phyloP scores from a whole-genome alignment of 768 basidiomycete species.

The Suillus decipiens region DNA sequence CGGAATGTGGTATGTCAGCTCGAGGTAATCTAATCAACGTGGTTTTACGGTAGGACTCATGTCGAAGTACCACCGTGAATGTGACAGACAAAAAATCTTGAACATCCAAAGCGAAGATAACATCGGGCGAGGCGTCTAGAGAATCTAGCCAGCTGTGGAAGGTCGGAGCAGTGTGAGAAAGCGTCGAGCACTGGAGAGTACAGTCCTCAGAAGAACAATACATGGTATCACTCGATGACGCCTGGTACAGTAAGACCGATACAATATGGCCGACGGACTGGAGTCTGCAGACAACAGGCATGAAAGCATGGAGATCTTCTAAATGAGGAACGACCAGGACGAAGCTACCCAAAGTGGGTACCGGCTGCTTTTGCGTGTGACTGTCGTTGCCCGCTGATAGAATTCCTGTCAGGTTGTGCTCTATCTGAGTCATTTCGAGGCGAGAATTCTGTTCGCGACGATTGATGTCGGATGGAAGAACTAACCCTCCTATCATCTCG shows the following conservation, averaged over 20 bases:
- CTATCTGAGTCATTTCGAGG: not conserved
- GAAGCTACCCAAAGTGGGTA: slow-evolving; percentile 27
- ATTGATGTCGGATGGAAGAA: slow-evolving; percentile 27
- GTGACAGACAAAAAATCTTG: slow-evolving; percentile 27
- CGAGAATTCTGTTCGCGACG: slow-evolving; percentile 10
- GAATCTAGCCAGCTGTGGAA: slow-evolving; percentile 35
- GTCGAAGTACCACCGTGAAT: slow-evolving; percentile 21
- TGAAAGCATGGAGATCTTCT: slow-evolving; percentile 36
- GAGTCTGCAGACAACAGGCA: slow-evolving; percentile 39
- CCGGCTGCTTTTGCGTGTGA: not conserved
- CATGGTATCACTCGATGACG: slow-evolving; percentile 3
- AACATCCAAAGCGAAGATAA: slow-evolving; percentile 37
- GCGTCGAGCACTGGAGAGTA: slow-evolving; percentile 19
- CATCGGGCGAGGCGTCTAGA: slow-evolving; percentile 29
- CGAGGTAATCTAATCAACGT: slow-evolving; percentile 47
- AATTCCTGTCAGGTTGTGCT: slow-evolving; percentile 2
- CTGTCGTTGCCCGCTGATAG: not conserved
- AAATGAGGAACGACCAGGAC: slow-evolving; percentile 36
- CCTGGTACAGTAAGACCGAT: slow-evolving; percentile 33
- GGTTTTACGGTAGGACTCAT: slow-evolving; percentile 26
- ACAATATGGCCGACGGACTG: slow-evolving; percentile 31
- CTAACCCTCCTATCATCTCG: slow-evolving; percentile 37
- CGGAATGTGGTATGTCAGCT: slow-evolving; percentile 49
- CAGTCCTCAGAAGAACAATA: slow-evolving; percentile 19
- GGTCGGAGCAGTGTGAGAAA: slow-evolving; percentile 12